These are phyloP conservation scores for Aspergillus amoenus DNA, from an alignment of 2,329 filamentous ascomycete genomes.

Conservation along the genomic window DNA sequence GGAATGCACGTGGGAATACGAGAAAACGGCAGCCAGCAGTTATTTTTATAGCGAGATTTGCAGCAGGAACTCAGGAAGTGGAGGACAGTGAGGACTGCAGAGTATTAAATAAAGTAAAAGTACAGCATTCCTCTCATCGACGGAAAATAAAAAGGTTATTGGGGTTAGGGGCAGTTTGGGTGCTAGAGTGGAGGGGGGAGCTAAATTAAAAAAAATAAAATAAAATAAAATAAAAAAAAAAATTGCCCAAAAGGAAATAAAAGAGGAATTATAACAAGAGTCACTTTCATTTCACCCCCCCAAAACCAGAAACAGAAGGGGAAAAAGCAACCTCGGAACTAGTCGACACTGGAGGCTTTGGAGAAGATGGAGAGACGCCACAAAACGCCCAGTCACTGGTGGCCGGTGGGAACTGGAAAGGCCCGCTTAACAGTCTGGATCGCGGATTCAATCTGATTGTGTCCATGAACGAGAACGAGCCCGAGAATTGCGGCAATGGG, in stretches of 20 bases:
- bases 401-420: neutral
- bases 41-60: conserved; percentile 10
- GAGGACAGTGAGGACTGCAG: neutral
- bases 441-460: too few species aligned
- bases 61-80: conserved; percentile 3
- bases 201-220: conserved; percentile 1
- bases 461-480: neutral
- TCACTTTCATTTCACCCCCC: neutral
- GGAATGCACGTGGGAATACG: conserved; percentile 28
- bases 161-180: neutral
- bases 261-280: conserved; percentile 2
- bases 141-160: conserved; percentile 1
- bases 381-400: conserved; percentile 6
- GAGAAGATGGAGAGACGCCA: conserved; percentile 10
- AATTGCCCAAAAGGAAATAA: neutral
- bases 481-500: conserved; percentile 6
- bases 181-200: neutral
- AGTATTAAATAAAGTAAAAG: neutral
- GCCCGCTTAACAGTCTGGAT: too few species aligned
- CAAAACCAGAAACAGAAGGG: neutral
- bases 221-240: neutral
- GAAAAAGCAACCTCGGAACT: conserved; percentile 10
- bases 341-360: conserved; percentile 3
- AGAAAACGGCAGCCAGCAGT: conserved; percentile 23
- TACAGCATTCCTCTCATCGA: neutral